Evolutionary conservation across 306 rosid species (phyloP).

Genomic region (Amphicarpaea edgeworthii): DNA sequence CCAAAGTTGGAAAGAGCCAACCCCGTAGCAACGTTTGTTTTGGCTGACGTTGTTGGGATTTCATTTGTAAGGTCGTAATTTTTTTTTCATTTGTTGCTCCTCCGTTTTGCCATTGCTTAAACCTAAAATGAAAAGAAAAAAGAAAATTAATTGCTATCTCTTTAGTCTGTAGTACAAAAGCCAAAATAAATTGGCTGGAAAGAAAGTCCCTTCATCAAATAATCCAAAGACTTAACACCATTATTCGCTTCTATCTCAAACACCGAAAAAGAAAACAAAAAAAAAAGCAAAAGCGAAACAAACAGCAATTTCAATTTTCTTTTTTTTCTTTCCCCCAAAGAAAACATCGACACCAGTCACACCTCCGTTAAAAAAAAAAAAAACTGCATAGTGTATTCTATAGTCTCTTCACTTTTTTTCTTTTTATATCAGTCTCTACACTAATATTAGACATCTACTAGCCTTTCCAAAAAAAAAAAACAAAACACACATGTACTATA

Average conservation of each 20-base stretch:
- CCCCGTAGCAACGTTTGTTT: background rate
- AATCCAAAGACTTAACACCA: conserved; percentile 45
- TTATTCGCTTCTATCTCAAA: conserved; percentile 37
- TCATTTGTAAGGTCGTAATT: conserved; percentile 1
- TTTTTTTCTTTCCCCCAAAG: background rate
- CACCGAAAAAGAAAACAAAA: background rate
- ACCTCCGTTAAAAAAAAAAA: conserved; percentile 21
- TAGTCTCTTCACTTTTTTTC: too few relatives aligned
- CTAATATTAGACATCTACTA: too few relatives aligned
- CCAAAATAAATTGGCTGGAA: conserved; percentile 28
- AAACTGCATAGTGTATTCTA: background rate
- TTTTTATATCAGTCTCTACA: too few relatives aligned
- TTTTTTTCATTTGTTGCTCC: background rate
- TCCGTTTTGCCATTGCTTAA: conserved; percentile 5
- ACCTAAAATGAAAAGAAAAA: background rate
- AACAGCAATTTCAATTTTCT: background rate
- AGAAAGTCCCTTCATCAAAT: conserved; percentile 37
- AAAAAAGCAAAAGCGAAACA: conserved; percentile 4
- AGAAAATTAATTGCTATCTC: background rate
- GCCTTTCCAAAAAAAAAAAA: too few relatives aligned
- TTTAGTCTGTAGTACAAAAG: conserved; percentile 9
- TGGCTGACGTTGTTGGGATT: conserved; percentile 30
- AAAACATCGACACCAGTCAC: conserved; percentile 8
- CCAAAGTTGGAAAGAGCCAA: background rate
- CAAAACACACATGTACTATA: too few relatives aligned